Evolutionary conservation across 306 rosid genomes (phyloP), one percentile per base, ranked within the genome.

Genomic region (Vicia sativa): DNA sequence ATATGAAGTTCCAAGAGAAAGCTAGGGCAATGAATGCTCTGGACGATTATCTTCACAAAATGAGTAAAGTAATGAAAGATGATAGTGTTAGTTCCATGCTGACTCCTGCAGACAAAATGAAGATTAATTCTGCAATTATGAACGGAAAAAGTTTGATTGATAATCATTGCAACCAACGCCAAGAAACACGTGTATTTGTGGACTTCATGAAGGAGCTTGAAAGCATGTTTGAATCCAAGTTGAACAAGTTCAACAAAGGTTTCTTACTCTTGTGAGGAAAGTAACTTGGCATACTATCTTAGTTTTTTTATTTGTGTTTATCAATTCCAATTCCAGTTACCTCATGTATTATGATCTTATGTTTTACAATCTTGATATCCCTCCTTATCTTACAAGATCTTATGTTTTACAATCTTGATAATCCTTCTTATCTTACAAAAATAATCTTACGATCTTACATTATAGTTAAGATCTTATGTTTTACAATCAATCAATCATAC

Each of bases 1-100:
- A 50, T 19, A 19, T 50, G 57, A 50, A 18, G 57, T 50, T 50
- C 28, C 5, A 18, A 9, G 7, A 9, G 57, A 50, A 11, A 50
- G 29, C 16, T 19, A 50, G 28, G 18, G 57, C 57, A 50, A 50
- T 50, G 57, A 50, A 50, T 19, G 57, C 28, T 19, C 23, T 50
- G 29, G 57, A 50, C 13, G 6, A 19, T 19, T 50, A 50, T 21
- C 57, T 50, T 9, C 19, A 10, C 57, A 19, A 50, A 5, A 50
- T 50, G 57, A 19, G 28, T 50, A 19, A 9, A 19, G 57, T 50
- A 1, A 3, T 50, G 57, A 10, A 50, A 26, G 26, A 50, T 18
- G 12, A 50, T 10, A 50, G 1, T 19, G 57, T 50, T 50, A 50
- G 7, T 50, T 50, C 57, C 57, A 19, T 50, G 57, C 7, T 50